Conservation (phyloP, 805 yeast genomes). For the Starmerella tilneyi region DNA sequence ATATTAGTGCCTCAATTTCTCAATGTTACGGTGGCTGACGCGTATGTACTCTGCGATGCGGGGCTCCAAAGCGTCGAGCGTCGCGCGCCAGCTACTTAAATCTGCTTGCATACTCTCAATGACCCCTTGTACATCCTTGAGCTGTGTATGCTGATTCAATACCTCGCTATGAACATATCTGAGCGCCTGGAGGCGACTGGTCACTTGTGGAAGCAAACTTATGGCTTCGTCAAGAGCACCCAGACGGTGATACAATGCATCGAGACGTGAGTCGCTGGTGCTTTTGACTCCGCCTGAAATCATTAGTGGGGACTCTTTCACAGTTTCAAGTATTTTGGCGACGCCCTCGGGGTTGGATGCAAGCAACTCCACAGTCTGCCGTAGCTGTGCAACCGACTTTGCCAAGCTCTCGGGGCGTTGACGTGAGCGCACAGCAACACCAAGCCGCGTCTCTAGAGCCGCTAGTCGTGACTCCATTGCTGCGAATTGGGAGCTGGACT, state of each 20-base stretch:
- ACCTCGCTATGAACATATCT: slow-evolving; percentile 9
- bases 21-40: slow-evolving; percentile 4
- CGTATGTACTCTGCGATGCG: not conserved
- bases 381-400: not conserved
- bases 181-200: slow-evolving; percentile 15
- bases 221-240: slow-evolving; percentile 4
- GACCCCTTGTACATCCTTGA: not conserved
- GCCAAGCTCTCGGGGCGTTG: not conserved
- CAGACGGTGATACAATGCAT: slow-evolving; percentile 8
- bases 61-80: slow-evolving; percentile 1
- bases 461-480: slow-evolving; percentile 12
- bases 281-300: not conserved
- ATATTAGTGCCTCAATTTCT: not conserved
- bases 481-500: slow-evolving; percentile 6
- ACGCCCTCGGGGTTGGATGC: slow-evolving; percentile 4
- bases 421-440: slow-evolving; percentile 2
- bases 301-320: not conserved
- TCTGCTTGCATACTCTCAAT: slow-evolving; percentile 1
- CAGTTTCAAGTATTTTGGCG: not conserved
- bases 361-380: slow-evolving; percentile 1
- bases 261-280: not conserved
- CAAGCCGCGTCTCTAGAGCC: slow-evolving; percentile 6
- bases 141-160: not conserved
- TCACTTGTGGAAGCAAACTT: slow-evolving; percentile 7
- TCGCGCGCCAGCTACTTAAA: slow-evolving; percentile 7